Conservation (phyloP, 805 yeast species). For the Zygoascus flipseniorum region DNA sequence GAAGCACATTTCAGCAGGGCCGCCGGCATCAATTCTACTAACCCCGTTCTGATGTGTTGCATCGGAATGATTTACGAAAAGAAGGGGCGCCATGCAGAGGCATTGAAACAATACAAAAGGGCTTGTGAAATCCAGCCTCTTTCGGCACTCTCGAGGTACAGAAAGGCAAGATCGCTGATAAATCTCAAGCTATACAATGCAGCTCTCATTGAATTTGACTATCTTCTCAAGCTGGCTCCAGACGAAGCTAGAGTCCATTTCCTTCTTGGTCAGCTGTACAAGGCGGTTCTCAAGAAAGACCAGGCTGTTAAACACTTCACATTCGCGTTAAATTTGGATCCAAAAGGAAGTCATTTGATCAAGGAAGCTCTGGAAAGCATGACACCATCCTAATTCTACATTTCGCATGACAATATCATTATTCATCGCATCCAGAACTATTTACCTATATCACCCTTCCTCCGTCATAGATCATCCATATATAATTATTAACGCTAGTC, state of each 20-base stretch:
- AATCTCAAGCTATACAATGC: constrained; percentile 60
- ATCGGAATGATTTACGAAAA: constrained; percentile 90
- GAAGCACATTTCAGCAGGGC: constrained; percentile 85
- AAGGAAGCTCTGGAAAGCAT: constrained; percentile 71
- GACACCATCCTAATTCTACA: background rate
- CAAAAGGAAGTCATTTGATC: constrained; percentile 81
- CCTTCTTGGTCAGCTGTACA: constrained; percentile 78
- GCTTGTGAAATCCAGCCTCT: constrained; percentile 81
- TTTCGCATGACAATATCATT: background rate
- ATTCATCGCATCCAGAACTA: background rate
- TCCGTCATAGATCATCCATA: background rate
- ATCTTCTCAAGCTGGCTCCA: constrained; percentile 69
- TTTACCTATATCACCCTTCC: background rate
- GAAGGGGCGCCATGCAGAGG: constrained; percentile 56
- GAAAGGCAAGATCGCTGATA: constrained; percentile 75
- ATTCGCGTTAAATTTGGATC: constrained; percentile 82
- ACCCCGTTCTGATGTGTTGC: constrained; percentile 83
- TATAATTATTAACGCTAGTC: too few species aligned
- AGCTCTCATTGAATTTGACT: constrained; percentile 69
- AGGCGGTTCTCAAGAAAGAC: constrained; percentile 59
- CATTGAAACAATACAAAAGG: constrained; percentile 70
- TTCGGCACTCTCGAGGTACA: constrained; percentile 79
- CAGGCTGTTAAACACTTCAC: constrained; percentile 83
- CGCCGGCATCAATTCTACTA: constrained; percentile 78
- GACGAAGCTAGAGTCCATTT: constrained; percentile 93